Evolutionary conservation across 176 grass and related monocot species (phyloP).

Genomic region (Eleusine coracana): DNA sequence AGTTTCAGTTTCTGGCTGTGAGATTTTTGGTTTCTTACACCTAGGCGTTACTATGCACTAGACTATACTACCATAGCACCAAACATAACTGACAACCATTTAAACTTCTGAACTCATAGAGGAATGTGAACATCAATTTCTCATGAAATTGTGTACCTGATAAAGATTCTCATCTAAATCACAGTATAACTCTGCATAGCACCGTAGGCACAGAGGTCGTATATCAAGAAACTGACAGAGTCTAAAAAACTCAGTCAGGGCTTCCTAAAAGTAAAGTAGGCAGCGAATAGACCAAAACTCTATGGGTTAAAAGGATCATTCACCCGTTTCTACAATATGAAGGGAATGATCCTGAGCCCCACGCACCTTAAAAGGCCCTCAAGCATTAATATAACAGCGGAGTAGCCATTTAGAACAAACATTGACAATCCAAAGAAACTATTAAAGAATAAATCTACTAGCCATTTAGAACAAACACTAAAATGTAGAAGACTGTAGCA

Average conservation of each 20-base stretch:
- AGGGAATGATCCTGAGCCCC: neutral
- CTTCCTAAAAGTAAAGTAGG: neutral
- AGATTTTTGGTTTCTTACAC: neutral
- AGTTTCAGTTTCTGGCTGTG: neutral
- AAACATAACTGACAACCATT: neutral
- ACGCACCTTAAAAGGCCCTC: neutral
- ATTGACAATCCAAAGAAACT: neutral
- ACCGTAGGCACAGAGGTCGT: constrained; percentile 14
- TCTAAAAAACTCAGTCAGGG: neutral
- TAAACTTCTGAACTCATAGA: constrained; percentile 17
- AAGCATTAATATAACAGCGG: neutral
- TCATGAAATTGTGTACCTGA: neutral
- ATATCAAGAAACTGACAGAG: neutral
- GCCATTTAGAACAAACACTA: neutral
- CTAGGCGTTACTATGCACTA: constrained; percentile 1
- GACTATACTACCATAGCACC: neutral
- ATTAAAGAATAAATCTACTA: neutral
- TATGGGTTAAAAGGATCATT: neutral
- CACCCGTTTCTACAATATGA: neutral
- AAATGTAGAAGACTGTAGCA: neutral
- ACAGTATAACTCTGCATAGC: neutral
- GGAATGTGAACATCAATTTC: neutral
- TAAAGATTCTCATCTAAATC: neutral
- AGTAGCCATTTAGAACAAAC: neutral
- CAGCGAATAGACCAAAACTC: neutral